Evolutionary conservation across 768 basidiomycete genomes (phyloP), one percentile per base, ranked within the genome.

Genomic region (Rossbeevera mucosa): DNA sequence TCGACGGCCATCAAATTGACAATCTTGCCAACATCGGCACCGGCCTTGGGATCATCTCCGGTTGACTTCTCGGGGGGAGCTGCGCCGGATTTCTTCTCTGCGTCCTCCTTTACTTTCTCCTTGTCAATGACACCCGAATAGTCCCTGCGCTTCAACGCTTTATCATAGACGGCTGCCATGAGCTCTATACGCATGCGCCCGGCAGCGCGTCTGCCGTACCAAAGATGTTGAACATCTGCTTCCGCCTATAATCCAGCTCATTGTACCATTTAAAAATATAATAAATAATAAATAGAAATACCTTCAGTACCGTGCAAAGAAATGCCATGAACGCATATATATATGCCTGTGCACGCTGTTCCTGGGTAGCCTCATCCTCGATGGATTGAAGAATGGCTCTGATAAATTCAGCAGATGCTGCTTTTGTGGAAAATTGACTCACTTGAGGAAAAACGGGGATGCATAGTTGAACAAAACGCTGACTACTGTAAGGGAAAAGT

Each of bases 1-100:
- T 91, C 89, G 7, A 80, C 82, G 13, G 88, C 83, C 91, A 94
- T 94, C 30, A 94, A 70, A 58, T 91, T 91, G 50, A 94, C 89
- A 48, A 94, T 90, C 66, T 94, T 93, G 12, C 93, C 93, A 12
- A 88, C 76, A 64, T 92, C 88, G 7, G 93, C 93, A 14, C 90
- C 88, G 0, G 85, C 79, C 58, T 81, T 85, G 1, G 83, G 80
- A 26, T 88, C 74, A 53, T 72, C 71, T 48, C 56, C 64, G 40
- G 59, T 52, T 14, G 62, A 29, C 46, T 67, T 62, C 70, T 76
- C 44, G 4, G 58, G 51, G 7, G 53, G 36, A 4, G 47, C 14
- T 22, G 48, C 4, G 16, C 62, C 64, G 7, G 59, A 55, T 28
- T 59, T 64, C 25, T 54, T 65, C 18, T 57, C 59, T 5, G 60